Percentiles rank a stretch among this genome's conserved stretches.
Conservation (phyloP, 768 basidiomycete genomes). For the Tricholoma sp. region DNA sequence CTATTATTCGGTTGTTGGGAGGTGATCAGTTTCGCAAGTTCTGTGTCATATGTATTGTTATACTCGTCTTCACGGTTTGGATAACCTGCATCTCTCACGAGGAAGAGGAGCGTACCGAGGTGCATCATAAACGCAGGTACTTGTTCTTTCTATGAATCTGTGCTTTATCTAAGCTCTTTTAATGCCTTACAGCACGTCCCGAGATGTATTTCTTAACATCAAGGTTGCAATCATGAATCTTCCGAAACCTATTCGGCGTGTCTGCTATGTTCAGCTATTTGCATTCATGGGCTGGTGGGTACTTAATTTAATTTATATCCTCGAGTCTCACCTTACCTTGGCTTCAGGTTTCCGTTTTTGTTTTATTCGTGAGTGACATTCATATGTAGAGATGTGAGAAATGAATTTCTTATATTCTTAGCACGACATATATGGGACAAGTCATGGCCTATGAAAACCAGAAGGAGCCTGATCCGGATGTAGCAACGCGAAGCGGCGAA, state of each 20-base stretch:
- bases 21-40: slow-evolving; percentile 96
- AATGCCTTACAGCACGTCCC: slow-evolving; percentile 41
- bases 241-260: slow-evolving; percentile 79
- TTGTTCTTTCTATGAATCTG: slow-evolving; percentile 6
- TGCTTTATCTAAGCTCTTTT: not conserved
- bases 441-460: slow-evolving; percentile 81
- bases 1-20: slow-evolving; percentile 74
- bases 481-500: slow-evolving; percentile 82
- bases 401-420: slow-evolving; percentile 18
- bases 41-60: slow-evolving; percentile 77
- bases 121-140: slow-evolving; percentile 34
- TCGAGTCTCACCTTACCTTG: slow-evolving; percentile 4
- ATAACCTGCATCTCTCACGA: slow-evolving; percentile 85
- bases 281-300: slow-evolving; percentile 95
- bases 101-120: slow-evolving; percentile 61
- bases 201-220: slow-evolving; percentile 80
- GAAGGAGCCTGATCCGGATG: slow-evolving; percentile 71
- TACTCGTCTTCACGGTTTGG: slow-evolving; percentile 78
- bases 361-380: slow-evolving; percentile 69
- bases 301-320: not conserved
- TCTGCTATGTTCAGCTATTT: slow-evolving; percentile 91
- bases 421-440: slow-evolving; percentile 92
- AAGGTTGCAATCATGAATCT: slow-evolving; percentile 65
- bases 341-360: slow-evolving; percentile 83
- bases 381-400: too few species aligned